A percentile compares a stretch with the other conserved stretches of the same genome.
Conservation (phyloP, 2,329 filamentous ascomycete genomes). For the Orbilia blumenaviensis region DNA sequence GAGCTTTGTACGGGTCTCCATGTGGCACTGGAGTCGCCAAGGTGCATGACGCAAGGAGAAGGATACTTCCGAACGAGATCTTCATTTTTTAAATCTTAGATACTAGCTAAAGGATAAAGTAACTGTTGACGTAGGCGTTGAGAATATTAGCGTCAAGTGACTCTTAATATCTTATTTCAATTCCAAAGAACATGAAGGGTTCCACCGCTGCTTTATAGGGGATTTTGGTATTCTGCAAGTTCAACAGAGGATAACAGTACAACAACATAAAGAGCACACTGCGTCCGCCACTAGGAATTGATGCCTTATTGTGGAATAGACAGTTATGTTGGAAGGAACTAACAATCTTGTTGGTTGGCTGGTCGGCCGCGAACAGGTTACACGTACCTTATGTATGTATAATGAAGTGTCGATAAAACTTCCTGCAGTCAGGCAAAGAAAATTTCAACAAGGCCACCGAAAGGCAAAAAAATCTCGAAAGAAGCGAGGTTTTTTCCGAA, state of each 20-base stretch:
- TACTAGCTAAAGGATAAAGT: neutral
- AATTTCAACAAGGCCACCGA: neutral
- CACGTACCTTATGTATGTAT: slow-evolving; percentile 20
- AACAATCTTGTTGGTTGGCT: neutral
- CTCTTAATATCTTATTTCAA: too few species aligned
- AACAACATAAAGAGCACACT: too few species aligned
- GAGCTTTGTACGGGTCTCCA: neutral
- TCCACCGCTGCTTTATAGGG: too few species aligned
- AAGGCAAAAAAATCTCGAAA: neutral
- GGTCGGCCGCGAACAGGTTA: neutral
- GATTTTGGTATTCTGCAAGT: neutral
- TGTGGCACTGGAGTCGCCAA: neutral
- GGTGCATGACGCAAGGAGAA: slow-evolving; percentile 7
- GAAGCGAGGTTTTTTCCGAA: neutral
- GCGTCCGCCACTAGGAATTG: too few species aligned
- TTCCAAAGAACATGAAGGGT: too few species aligned
- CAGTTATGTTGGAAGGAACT: neutral
- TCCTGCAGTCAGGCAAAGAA: neutral
- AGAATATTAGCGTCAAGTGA: too few species aligned
- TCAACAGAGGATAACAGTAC: too few species aligned
- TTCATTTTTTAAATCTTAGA: slow-evolving; percentile 29
- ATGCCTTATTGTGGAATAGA: too few species aligned
- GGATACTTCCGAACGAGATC: slow-evolving; percentile 3
- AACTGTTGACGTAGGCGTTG: neutral
- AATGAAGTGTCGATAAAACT: neutral